Conservation (phyloP, 2,329 filamentous ascomycete genomes). For the Diaporthe sp. region DNA sequence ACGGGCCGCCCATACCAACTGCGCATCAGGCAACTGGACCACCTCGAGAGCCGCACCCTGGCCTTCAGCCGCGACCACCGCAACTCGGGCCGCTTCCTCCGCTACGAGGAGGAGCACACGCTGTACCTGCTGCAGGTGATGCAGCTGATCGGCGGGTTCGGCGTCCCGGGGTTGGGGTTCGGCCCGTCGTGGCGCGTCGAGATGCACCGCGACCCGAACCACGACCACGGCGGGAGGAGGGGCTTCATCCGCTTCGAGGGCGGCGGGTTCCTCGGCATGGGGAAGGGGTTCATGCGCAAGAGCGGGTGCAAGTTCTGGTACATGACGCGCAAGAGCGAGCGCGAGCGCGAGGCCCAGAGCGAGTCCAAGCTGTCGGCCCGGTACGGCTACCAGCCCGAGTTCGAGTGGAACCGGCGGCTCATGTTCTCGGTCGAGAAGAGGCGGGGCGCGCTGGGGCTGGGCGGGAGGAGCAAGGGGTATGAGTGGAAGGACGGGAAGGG, state of each 20-base stretch:
- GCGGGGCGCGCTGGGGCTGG: constrained; percentile 7
- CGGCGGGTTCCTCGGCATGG: constrained; percentile 32
- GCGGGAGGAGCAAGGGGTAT: constrained; percentile 1
- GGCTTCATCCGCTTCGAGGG: constrained; percentile 35
- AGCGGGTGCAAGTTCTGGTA: constrained; percentile 40
- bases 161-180: constrained; percentile 25
- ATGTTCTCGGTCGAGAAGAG: constrained; percentile 35
- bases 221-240: background rate
- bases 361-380: constrained; percentile 49
- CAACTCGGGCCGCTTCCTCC: background rate
- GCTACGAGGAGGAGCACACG: constrained; percentile 30
- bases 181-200: constrained; percentile 34
- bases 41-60: constrained; percentile 35
- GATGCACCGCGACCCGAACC: constrained; percentile 31
- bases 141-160: constrained; percentile 32
- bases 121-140: constrained; percentile 32
- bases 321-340: constrained; percentile 35
- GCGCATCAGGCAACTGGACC: constrained; percentile 31
- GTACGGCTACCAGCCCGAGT: constrained; percentile 32
- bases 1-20: constrained; percentile 29
- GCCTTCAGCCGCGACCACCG: constrained; percentile 14
- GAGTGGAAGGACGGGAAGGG: constrained; percentile 33
- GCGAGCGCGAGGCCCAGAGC: constrained; percentile 10
- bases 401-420: constrained; percentile 32
- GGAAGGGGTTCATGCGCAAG: constrained; percentile 29